Evolutionary conservation across 1,284 basidiomycete genomes (phyloP).

Genomic region (Trichosporon faecale): DNA sequence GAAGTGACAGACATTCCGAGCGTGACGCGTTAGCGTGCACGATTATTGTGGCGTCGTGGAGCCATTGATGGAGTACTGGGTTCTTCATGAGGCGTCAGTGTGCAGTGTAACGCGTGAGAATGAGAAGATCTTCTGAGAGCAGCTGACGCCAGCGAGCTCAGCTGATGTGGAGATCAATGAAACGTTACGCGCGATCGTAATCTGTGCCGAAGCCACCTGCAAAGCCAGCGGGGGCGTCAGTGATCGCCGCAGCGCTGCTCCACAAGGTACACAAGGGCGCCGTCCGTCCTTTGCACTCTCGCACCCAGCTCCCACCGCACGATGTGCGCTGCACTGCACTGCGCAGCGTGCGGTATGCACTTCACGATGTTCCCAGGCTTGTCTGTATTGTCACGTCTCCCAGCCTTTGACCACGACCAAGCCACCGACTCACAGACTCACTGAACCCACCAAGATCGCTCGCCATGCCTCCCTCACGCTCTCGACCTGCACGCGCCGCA

Average conservation of each 20-base stretch:
- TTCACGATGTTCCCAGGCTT: neutral
- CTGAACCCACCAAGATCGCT: neutral
- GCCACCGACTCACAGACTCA: neutral
- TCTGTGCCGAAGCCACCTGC: neutral
- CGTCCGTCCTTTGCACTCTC: neutral
- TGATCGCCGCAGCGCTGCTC: neutral
- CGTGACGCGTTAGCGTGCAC: conserved; percentile 1
- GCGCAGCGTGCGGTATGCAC: neutral
- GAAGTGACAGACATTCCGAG: neutral
- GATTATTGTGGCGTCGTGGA: neutral
- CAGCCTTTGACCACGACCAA: neutral
- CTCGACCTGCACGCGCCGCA: neutral
- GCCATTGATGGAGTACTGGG: neutral
- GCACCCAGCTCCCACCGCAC: neutral
- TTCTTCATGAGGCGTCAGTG: neutral
- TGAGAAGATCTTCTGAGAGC: neutral
- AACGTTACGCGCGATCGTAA: neutral
- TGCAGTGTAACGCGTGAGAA: neutral
- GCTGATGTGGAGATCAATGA: neutral
- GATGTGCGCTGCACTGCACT: neutral
- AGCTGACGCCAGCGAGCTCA: neutral
- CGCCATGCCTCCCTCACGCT: neutral
- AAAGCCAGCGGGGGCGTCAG: neutral
- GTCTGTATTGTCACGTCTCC: neutral
- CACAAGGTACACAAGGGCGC: neutral